Base-by-base conservation (phyloP, 192 early-diverging fungal species). In the Backusella parvicylindrica region DNA sequence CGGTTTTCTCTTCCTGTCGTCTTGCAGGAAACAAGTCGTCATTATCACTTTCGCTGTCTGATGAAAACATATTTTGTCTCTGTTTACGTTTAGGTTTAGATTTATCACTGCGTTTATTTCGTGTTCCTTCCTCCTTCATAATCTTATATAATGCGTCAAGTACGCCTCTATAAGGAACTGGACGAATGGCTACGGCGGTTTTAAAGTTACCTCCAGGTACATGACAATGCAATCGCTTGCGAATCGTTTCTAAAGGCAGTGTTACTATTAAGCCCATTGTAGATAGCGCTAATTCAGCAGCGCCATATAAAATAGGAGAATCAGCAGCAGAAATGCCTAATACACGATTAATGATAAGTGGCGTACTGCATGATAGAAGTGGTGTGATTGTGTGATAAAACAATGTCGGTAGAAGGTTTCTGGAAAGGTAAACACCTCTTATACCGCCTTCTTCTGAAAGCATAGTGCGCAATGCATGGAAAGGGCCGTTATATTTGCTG, bases 191-290 rank as follows among this genome's bases (percentile, higher is more conserved):
- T 31, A 94, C 90, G 64, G 87, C 85, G 0, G 92, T 89, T 32
- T 90, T 84, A 70, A 89, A 92, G 49, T 75, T 33, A 71, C 79
- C 82, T 1, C 79, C 85, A 30, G 85, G 84, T 21, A 91, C 86
- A 79, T 98, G 96, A 36, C 92, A 88, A 63, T 93, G 91, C 40
- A 98, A 73, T 3, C 96, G 81, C 75, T 92, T 91, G 5, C 96
- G 83, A 41, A 92, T 89, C 6, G 94, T 91, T 40, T 98, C 95
- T 15, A 98, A 75, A 1, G 96, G 96, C 33, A 93, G 81, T 67
- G 91, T 88, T 13, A 97, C 90, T n/a, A 88, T 75, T 1, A 91
- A 82, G 60, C 95, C 88, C 6, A 94, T 18, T 1, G 91, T 91
- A 43, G 90, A 84, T 67, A 93, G 83, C 2, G 80, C 80, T 18